Percentiles rank a stretch among this genome's conserved stretches.
These are phyloP conservation scores for Trichopus zeylanicus DNA, from an alignment of 116 monocot species.

Conservation along the genomic window DNA sequence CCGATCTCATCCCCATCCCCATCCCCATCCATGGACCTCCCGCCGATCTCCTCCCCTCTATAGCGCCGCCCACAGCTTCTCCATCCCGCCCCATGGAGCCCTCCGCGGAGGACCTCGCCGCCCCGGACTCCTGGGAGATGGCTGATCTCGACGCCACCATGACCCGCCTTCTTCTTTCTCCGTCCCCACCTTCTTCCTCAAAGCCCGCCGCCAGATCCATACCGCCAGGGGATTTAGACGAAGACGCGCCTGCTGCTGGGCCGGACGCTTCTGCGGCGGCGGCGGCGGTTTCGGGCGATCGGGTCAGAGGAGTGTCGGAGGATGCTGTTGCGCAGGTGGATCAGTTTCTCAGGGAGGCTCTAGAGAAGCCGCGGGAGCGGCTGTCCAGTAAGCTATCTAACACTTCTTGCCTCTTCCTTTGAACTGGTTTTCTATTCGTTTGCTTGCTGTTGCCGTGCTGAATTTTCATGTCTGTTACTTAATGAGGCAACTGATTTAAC, in stretches of 20 bases:
- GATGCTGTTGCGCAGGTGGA: constrained; percentile 56
- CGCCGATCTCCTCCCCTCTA: not conserved
- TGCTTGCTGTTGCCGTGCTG: not conserved
- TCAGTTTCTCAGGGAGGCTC: constrained; percentile 75
- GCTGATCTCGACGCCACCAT: constrained; percentile 69
- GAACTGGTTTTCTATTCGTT: not conserved
- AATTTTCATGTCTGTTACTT: too few species aligned
- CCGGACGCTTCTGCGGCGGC: not conserved
- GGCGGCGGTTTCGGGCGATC: constrained; percentile 1
- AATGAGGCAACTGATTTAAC: too few species aligned
- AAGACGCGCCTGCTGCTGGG: constrained; percentile 3
- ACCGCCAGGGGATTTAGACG: constrained; percentile 16
- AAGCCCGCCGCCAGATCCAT: constrained; percentile 5
- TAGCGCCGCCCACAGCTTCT: too few species aligned
- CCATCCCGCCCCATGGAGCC: constrained; percentile 13
- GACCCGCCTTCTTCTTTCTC: constrained; percentile 41
- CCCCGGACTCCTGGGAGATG: constrained; percentile 88
- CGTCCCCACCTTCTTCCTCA: too few species aligned
- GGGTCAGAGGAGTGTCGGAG: constrained; percentile 11
- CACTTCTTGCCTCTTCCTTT: not conserved
- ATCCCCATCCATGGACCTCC: not conserved
- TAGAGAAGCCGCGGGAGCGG: constrained; percentile 89
- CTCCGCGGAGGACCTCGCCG: constrained; percentile 19
- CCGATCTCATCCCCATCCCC: not conserved
- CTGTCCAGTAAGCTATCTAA: constrained; percentile 50